Conservation (phyloP, 345 rosid species). For the Anacardium occidentale region DNA sequence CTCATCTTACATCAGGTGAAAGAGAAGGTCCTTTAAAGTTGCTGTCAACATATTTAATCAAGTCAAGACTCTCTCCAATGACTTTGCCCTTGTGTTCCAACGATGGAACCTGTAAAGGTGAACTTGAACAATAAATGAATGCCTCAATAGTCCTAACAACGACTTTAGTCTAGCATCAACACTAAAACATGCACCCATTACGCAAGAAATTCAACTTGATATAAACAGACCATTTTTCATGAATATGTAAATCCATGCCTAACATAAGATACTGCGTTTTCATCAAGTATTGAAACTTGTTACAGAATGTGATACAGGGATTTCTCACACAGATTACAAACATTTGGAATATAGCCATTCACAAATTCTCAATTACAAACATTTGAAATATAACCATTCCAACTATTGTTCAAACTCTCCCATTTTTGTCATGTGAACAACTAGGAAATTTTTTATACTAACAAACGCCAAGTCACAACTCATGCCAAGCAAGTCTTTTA, state of each 20-base stretch:
- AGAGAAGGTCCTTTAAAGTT: conserved; percentile 87
- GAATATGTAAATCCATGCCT: background rate
- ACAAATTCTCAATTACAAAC: background rate
- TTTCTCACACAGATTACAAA: background rate
- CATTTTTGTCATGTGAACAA: too few relatives aligned
- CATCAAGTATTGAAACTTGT: background rate
- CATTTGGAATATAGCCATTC: background rate
- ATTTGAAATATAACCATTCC: too few relatives aligned
- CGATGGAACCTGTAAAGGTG: conserved; percentile 64
- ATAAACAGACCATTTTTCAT: background rate
- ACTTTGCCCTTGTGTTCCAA: conserved; percentile 88
- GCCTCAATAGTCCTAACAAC: background rate
- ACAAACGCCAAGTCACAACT: too few relatives aligned
- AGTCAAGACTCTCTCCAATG: conserved; percentile 84
- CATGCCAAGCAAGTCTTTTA: too few relatives aligned
- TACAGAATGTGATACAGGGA: background rate
- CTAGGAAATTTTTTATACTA: too few relatives aligned
- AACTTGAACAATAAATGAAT: background rate
- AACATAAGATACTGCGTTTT: background rate
- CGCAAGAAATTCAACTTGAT: background rate
- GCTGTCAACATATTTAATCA: conserved; percentile 70
- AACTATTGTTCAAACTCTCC: too few relatives aligned
- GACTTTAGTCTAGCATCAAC: too few relatives aligned
- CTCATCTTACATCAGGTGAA: conserved; percentile 49
- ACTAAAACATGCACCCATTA: too few relatives aligned